Evolutionary conservation across 2,329 filamentous ascomycete genomes (phyloP).

Genomic region (Tolypocladium paradoxum): DNA sequence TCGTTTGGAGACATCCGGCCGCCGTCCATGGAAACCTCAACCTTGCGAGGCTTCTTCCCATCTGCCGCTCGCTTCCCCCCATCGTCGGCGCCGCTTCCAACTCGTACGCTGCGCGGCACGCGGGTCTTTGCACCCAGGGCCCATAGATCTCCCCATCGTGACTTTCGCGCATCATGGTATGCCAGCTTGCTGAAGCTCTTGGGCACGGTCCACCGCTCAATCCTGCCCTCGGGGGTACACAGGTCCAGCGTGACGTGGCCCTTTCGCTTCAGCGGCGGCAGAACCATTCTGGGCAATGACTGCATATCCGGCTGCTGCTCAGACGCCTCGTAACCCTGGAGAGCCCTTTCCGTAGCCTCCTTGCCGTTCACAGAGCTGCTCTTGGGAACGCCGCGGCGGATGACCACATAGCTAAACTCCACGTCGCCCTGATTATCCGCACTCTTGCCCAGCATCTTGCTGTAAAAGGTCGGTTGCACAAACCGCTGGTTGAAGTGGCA

Average conservation of each 20-base stretch:
- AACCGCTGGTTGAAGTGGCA: slow-evolving; percentile 89
- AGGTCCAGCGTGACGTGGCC: slow-evolving; percentile 85
- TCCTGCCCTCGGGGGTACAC: slow-evolving; percentile 73
- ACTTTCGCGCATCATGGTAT: slow-evolving; percentile 87
- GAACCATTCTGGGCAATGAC: slow-evolving; percentile 65
- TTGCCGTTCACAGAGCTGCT: slow-evolving; percentile 32
- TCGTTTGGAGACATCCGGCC: slow-evolving; percentile 28
- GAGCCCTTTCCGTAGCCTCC: slow-evolving; percentile 53
- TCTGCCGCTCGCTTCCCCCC: slow-evolving; percentile 32
- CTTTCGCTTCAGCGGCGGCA: slow-evolving; percentile 74
- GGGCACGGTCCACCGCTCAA: slow-evolving; percentile 92
- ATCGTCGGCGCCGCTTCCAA: slow-evolving; percentile 41
- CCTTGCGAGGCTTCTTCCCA: slow-evolving; percentile 28
- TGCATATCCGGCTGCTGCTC: slow-evolving; percentile 42
- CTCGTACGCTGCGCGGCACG: slow-evolving; percentile 46
- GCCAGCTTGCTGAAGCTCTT: slow-evolving; percentile 69
- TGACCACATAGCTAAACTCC: slow-evolving; percentile 78
- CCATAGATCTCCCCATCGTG: slow-evolving; percentile 89
- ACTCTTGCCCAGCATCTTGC: slow-evolving; percentile 57
- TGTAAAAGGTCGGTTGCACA: slow-evolving; percentile 71
- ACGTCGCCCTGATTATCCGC: slow-evolving; percentile 82
- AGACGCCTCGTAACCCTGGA: slow-evolving; percentile 56
- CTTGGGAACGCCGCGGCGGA: slow-evolving; percentile 58
- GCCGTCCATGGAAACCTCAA: slow-evolving; percentile 22
- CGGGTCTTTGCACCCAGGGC: slow-evolving; percentile 87